Base-by-base conservation (phyloP, 1,284 basidiomycete species). In the Moniliella sp. region DNA sequence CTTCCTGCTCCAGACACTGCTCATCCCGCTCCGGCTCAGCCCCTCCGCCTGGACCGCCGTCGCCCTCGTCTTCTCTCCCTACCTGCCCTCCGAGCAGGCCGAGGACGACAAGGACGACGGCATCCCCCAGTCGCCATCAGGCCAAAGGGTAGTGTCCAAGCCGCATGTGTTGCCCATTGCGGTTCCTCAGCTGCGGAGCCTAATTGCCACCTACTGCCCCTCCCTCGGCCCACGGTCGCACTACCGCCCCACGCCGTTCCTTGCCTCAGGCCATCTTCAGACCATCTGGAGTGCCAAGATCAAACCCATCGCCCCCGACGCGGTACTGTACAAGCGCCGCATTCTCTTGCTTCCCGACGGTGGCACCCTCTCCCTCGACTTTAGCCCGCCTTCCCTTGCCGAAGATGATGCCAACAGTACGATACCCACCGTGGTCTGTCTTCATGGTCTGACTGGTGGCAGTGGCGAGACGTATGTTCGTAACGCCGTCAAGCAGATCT, bases 361-460 rank as follows among this genome's bases (percentile, higher is more conserved):
- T 7, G 57, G 57, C 9, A 54, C 49, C 0, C 14, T 59, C 7
- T 39, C 48, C 1, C 33, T 56, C 5, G 57, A 59, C 29, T 46
- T 54, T 14, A 32, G 9, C n/a, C 33, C 4, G 25, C 34, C 9
- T 29, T 27, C 17, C 28, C 40, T 16, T 14, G 34, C 9, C 35
- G 29, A 14, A 33, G 35, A 11, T 11, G 39, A 43, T 12, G 37
- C 4, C 23, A 44, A 3, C 12, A 27, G n/a, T 27, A 27, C n/a
- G 5, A 31, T 13, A 4, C 46, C 45, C 4, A 57, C 55, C 9
- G 47, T 59, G 5, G 45, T 59, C 13, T 42, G 46, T 23, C 28
- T 45, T 9, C 57, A 59, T 30, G 57, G 57, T n/a, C 36, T 59
- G 10, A 57, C 54, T 0, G 57, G 57, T 9, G 57, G 57, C 9